These are phyloP conservation scores for Saccharomycopsis schoenii DNA, from an alignment of 805 yeast species.

Conservation along the genomic window DNA sequence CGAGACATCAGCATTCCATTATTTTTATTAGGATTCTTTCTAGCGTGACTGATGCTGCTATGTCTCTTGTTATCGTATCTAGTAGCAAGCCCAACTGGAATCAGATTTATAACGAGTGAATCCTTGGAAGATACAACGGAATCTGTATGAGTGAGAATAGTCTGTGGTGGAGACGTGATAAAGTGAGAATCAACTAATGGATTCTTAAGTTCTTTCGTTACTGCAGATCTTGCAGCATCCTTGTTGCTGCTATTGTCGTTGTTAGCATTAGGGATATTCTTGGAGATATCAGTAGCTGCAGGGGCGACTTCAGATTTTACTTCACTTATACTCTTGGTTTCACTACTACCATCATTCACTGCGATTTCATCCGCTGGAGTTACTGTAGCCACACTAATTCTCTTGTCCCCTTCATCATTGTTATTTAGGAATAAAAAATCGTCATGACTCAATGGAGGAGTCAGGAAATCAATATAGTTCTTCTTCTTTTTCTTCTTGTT, in stretches of 20 bases:
- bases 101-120: constrained; percentile 12
- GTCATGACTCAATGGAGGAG: not conserved
- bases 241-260: not conserved
- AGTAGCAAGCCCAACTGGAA: constrained; percentile 13
- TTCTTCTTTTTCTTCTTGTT: not conserved
- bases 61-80: constrained; percentile 6
- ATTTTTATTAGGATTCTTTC: not conserved
- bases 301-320: not conserved
- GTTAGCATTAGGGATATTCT: not conserved
- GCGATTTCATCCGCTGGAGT: not conserved
- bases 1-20: not conserved
- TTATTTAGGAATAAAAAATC: not conserved
- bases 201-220: not conserved
- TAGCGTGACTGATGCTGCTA: not conserved
- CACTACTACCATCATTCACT: not conserved
- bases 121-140: not conserved
- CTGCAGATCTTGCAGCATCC: too few species aligned
- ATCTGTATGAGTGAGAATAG: not conserved
- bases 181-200: not conserved
- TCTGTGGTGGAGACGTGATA: not conserved
- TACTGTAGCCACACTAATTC: not conserved
- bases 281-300: too few species aligned
- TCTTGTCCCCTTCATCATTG: not conserved
- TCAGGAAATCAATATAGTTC: not conserved
- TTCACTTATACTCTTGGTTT: not conserved